Percentiles rank a stretch among this genome's conserved stretches.
phyloP scores from a whole-genome alignment of 2,329 filamentous ascomycete genomes.

The Colletotrichum abscissum region DNA sequence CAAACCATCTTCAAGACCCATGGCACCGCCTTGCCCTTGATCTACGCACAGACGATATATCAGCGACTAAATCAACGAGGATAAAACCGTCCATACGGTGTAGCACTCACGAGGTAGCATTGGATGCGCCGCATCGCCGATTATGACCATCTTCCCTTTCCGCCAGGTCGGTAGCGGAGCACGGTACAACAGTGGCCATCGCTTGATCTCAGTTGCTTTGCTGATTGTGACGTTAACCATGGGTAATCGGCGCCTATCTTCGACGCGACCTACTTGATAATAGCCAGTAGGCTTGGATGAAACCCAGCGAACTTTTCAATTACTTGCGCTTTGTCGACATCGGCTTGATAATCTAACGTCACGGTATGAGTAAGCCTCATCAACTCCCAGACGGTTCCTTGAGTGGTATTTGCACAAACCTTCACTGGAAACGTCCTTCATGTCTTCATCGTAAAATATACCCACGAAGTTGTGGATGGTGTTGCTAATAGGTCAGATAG shows the following conservation, averaged over 20 bases:
- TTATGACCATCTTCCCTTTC: slow-evolving; percentile 45
- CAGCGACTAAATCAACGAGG: not conserved
- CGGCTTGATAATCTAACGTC: slow-evolving; percentile 14
- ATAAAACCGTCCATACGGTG: too few relatives aligned
- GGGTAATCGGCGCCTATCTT: not conserved
- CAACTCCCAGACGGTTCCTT: accelerated
- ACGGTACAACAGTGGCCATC: slow-evolving; percentile 49
- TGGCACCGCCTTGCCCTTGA: slow-evolving; percentile 51
- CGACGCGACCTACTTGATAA: slow-evolving; percentile 41
- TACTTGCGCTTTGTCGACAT: slow-evolving; percentile 40
- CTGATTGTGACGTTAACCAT: slow-evolving; percentile 33
- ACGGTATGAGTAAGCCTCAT: not conserved
- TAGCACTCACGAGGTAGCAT: slow-evolving; percentile 48
- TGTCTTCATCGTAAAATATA: slow-evolving; percentile 43
- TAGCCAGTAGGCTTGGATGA: slow-evolving; percentile 40
- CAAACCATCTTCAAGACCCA: slow-evolving; percentile 49
- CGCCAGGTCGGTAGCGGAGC: slow-evolving; percentile 46
- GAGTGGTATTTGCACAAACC: not conserved
- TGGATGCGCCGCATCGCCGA: slow-evolving; percentile 51
- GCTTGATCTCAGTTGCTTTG: slow-evolving; percentile 48
- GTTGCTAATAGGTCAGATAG: slow-evolving; percentile 38
- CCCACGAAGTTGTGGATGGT: slow-evolving; percentile 49
- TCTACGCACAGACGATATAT: slow-evolving; percentile 38
- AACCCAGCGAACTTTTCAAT: slow-evolving; percentile 43
- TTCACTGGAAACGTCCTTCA: slow-evolving; percentile 26